Evolutionary conservation across 257 asterid genomes (phyloP).

Genomic region (Henckelia pumila): DNA sequence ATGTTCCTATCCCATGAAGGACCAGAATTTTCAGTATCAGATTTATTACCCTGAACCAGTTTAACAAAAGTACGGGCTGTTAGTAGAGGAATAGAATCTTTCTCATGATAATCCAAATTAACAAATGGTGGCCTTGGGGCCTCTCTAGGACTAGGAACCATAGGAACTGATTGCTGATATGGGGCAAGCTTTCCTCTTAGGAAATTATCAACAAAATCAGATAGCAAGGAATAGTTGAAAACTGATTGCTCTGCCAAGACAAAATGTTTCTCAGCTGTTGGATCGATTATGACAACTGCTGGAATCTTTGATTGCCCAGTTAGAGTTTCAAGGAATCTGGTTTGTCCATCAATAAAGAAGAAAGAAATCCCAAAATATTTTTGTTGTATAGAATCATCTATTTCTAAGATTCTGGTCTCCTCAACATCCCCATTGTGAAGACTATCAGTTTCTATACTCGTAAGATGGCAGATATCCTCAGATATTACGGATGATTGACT

Average conservation of each 20-base stretch:
- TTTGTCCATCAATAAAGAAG: conserved; percentile 71
- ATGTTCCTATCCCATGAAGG: conserved; percentile 55
- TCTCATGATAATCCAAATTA: conserved; percentile 86
- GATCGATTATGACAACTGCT: conserved; percentile 70
- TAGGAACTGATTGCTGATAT: conserved; percentile 55
- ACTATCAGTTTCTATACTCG: conserved; percentile 29
- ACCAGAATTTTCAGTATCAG: conserved; percentile 41
- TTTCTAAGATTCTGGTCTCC: conserved; percentile 31
- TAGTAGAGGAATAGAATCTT: conserved; percentile 69
- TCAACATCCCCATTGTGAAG: conserved; percentile 32
- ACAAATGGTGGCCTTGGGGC: conserved; percentile 81
- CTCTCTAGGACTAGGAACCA: conserved; percentile 46
- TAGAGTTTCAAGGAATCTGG: conserved; percentile 72
- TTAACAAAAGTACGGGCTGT: conserved; percentile 63
- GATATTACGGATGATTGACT: conserved; percentile 33
- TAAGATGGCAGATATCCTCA: conserved; percentile 23
- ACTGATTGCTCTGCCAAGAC: conserved; percentile 46
- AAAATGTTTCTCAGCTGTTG: conserved; percentile 54
- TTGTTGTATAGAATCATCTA: conserved; percentile 37
- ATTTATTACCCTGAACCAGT: conserved; percentile 56
- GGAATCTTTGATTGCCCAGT: conserved; percentile 70
- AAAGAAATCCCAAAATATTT: conserved; percentile 49
- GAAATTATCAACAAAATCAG: conserved; percentile 53
- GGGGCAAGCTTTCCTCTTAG: conserved; percentile 68
- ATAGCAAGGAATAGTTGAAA: conserved; percentile 49